Evolutionary conservation across 73 alveolate genomes (phyloP).

Genomic region (Stentor roeselii): DNA sequence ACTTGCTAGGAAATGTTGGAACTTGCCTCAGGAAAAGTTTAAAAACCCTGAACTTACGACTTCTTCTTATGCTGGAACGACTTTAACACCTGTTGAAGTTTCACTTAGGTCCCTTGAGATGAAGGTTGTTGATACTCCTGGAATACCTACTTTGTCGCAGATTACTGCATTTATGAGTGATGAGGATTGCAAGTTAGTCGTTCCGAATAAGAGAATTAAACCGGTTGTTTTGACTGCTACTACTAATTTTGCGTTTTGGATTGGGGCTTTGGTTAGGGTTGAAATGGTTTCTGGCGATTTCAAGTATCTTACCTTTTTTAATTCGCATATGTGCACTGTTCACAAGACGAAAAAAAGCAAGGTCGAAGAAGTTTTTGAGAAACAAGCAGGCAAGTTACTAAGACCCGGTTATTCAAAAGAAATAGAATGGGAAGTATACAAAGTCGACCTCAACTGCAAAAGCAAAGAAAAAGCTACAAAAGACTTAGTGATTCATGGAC

Average conservation of each 20-base stretch:
- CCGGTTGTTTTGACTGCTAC: constrained; percentile 28
- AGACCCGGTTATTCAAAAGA: constrained; percentile 48
- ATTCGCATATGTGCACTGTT: constrained; percentile 47
- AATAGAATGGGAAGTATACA: constrained; percentile 34
- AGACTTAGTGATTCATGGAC: constrained; percentile 54
- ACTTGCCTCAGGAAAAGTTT: constrained; percentile 30
- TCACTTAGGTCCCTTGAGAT: constrained; percentile 38
- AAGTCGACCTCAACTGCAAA: constrained; percentile 38
- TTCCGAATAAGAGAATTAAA: constrained; percentile 32
- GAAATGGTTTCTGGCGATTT: constrained; percentile 55
- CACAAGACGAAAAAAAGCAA: constrained; percentile 48
- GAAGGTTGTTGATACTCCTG: constrained; percentile 58
- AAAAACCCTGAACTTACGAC: constrained; percentile 38
- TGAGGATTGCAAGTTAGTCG: constrained; percentile 39
- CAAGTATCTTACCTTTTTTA: constrained; percentile 45
- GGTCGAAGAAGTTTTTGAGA: constrained; percentile 41
- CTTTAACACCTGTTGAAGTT: constrained; percentile 46
- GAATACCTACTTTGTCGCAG: constrained; percentile 52
- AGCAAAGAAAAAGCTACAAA: constrained; percentile 38
- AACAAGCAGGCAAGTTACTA: constrained; percentile 52
- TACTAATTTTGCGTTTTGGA: constrained; percentile 37
- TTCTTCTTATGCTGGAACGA: constrained; percentile 60
- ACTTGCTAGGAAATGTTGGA: constrained; percentile 35
- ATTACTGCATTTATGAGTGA: constrained; percentile 33
- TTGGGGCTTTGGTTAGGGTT: constrained; percentile 58